Base-by-base conservation (phyloP, 1,284 basidiomycete species). In the Irpex sp. region DNA sequence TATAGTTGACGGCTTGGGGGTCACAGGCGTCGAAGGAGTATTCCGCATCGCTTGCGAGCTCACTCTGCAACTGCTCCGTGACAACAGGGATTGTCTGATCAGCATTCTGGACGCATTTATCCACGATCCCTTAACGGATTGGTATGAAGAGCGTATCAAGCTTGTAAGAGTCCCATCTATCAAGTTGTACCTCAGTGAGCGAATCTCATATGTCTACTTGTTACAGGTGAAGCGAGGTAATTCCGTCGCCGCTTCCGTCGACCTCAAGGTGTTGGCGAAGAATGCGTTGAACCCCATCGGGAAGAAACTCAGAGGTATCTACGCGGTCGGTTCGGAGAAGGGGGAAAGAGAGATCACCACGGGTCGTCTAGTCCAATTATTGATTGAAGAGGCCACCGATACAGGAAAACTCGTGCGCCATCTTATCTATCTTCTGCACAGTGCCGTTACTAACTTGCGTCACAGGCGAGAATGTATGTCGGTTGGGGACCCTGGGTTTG, bases 91-190 rank as follows among this genome's bases (percentile, higher is more conserved):
- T 75, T 92, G 92, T 60, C 80, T 99, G 65, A 97, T 97, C 90
- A 97, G 90, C 73, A 94, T 99, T 1, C 84, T 99, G 47, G 97
- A 99, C 73, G 94, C 97, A 0, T 99, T 99, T 76, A 89, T 98
- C 40, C 97, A 99, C 71, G 97, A 99, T 75, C 97, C 97, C 1
- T 82, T 99, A 2, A 92, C 97, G 36, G 97, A 99, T 76, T 99
- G 96, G 93, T 91, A 95, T 65, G 90, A 93, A 59, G 86, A 91
- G 71, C 86, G 85, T 67, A 80, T 85, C 4, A 87, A 83, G 70
- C 72, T 84, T 72, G 88, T 87, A 60, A 51, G 77, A 59, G 17
- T 64, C 31, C 40, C 36, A 15, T 49, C 38, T 26, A 21, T 56
- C 57, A 21, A 15, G 0, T 34, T 34, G 31, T 34, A 34, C 38